Evolutionary conservation across 2,329 filamentous ascomycete genomes (phyloP).

Genomic region (Diaporthe citri): DNA sequence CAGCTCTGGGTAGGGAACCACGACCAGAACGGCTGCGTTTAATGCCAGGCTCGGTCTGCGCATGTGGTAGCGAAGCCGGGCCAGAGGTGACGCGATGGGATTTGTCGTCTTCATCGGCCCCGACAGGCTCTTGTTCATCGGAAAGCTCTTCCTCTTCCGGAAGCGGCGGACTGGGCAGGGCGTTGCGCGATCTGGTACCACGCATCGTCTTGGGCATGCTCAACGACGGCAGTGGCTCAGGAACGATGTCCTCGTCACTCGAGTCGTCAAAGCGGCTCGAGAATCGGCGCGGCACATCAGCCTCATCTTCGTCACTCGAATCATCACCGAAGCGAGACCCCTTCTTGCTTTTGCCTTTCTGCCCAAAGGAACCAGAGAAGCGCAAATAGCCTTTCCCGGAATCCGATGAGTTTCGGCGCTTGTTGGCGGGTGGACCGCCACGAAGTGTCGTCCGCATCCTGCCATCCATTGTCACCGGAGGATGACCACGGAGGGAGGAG

Average conservation of each 20-base stretch:
- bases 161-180: constrained; percentile 49
- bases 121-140: constrained; percentile 59
- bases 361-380: constrained; percentile 34
- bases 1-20: constrained; percentile 46
- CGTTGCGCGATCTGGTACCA: constrained; percentile 2
- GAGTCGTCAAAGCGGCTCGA: constrained; percentile 71
- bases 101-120: constrained; percentile 59
- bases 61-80: neutral
- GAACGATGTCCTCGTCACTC: constrained; percentile 67
- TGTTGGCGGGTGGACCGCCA: constrained; percentile 48
- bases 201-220: constrained; percentile 43
- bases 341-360: constrained; percentile 39
- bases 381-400: constrained; percentile 36
- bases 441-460: constrained; percentile 63
- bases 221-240: constrained; percentile 48
- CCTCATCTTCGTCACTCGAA: constrained; percentile 47
- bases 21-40: constrained; percentile 58
- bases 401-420: constrained; percentile 33
- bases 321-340: constrained; percentile 48
- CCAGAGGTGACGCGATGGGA: constrained; percentile 25
- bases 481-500: constrained; percentile 37
- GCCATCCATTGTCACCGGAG: constrained; percentile 56
- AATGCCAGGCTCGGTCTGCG: constrained; percentile 47
- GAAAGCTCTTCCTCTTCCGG: constrained; percentile 64
- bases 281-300: constrained; percentile 50